Conservation (phyloP, 495 filamentous ascomycete species). For the Hypoxylon trugodes region DNA sequence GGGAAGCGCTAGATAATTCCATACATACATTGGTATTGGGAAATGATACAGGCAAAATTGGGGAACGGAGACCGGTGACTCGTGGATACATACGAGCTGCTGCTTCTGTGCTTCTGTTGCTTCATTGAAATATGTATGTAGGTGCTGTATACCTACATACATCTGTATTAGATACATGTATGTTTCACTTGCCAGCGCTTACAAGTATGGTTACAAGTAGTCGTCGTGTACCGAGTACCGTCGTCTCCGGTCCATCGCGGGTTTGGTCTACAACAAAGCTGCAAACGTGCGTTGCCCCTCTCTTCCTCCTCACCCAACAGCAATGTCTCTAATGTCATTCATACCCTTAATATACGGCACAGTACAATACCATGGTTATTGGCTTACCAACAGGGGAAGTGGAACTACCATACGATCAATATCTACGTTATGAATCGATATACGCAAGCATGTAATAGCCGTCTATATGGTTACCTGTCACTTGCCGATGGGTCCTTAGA, state of each 20-base stretch:
- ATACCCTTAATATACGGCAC: background rate
- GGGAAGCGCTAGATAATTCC: constrained; percentile 8
- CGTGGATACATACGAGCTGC: constrained; percentile 21
- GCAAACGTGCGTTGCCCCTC: constrained; percentile 8
- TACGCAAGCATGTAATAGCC: background rate
- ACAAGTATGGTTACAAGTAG: constrained; percentile 21
- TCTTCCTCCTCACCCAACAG: constrained; percentile 25
- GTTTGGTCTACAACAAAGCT: background rate
- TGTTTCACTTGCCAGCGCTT: constrained; percentile 18
- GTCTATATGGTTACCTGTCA: constrained; percentile 1
- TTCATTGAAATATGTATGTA: constrained; percentile 1
- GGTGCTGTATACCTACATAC: background rate
- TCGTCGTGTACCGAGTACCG: constrained; percentile 23
- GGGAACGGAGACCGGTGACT: constrained; percentile 7
- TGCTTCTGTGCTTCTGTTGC: too few relatives aligned
- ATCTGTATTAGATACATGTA: constrained; percentile 11
- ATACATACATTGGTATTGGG: constrained; percentile 6
- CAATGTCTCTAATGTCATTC: constrained; percentile 11
- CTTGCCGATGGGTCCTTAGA: constrained; percentile 5
- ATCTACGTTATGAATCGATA: constrained; percentile 1
- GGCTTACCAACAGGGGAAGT: background rate
- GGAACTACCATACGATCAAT: constrained; percentile 1
- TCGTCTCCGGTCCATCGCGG: background rate
- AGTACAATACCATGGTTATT: background rate
- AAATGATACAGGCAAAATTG: constrained; percentile 38